A percentile compares a stretch with the other conserved stretches of the same genome.
Conservation (phyloP, 2,329 filamentous ascomycete genomes). For the Sporothrix globosa region DNA sequence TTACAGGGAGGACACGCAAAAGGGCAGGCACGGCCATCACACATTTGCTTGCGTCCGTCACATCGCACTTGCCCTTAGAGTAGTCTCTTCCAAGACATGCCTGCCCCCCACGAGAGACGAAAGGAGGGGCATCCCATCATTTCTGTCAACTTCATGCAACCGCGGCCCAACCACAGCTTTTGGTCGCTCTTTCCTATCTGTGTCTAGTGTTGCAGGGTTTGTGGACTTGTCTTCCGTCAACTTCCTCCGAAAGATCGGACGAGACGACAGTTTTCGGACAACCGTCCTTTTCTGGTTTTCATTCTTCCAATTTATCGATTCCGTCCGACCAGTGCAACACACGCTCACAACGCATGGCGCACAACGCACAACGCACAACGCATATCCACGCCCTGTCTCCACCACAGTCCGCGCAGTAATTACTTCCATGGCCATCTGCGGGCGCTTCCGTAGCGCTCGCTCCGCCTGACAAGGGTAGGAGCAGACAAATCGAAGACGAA, state of each 20-base stretch:
- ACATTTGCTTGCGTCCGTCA: not conserved
- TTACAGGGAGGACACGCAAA: not conserved
- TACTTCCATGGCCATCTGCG: not conserved
- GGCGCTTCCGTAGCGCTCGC: constrained; percentile 6
- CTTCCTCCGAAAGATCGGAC: not conserved
- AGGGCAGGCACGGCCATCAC: not conserved
- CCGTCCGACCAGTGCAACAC: not conserved
- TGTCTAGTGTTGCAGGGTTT: not conserved
- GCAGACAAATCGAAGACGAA: not conserved
- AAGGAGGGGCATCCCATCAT: not conserved
- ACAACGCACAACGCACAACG: too few species aligned
- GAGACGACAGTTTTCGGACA: not conserved
- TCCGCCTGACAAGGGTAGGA: not conserved
- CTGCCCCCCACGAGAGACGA: constrained; percentile 4
- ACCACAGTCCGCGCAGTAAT: not conserved
- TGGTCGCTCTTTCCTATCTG: constrained; percentile 3
- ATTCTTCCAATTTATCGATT: not conserved
- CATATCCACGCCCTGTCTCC: not conserved
- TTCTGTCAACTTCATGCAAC: too few species aligned
- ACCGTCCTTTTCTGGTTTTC: not conserved
- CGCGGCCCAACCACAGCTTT: too few species aligned
- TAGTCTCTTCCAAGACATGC: not conserved
- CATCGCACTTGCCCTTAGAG: not conserved
- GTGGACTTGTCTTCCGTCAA: not conserved
- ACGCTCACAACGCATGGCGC: not conserved